Conservation (phyloP, 2,329 filamentous ascomycete species). For the Rhynchosporium agropyri region DNA sequence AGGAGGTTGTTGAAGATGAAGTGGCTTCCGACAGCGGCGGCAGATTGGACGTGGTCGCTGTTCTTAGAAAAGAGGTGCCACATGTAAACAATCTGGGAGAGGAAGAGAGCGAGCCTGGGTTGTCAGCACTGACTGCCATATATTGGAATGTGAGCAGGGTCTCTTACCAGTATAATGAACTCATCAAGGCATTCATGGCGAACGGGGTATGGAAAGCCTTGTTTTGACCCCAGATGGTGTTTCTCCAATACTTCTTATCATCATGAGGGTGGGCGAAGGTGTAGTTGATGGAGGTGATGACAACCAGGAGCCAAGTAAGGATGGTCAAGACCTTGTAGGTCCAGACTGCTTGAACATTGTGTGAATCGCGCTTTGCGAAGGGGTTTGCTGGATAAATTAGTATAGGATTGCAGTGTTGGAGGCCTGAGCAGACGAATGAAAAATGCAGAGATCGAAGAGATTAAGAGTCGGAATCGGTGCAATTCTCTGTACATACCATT, state of each 20-base stretch:
- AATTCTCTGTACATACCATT: slow-evolving; percentile 13
- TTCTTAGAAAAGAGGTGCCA: slow-evolving; percentile 74
- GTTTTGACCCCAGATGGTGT: slow-evolving; percentile 76
- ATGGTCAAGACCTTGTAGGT: slow-evolving; percentile 77
- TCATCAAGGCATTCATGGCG: slow-evolving; percentile 66
- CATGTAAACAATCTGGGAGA: slow-evolving; percentile 76
- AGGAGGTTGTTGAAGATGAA: slow-evolving; percentile 87
- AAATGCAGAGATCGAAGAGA: neutral
- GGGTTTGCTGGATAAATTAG: slow-evolving; percentile 63
- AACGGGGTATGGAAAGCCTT: slow-evolving; percentile 69
- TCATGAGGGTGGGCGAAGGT: slow-evolving; percentile 63
- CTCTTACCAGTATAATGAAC: slow-evolving; percentile 74
- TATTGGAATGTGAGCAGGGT: neutral
- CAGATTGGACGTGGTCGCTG: slow-evolving; percentile 63
- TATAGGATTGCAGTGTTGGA: neutral
- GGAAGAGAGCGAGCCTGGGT: slow-evolving; percentile 68
- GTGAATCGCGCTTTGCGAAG: slow-evolving; percentile 70
- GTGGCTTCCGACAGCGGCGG: slow-evolving; percentile 78
- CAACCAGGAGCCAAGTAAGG: slow-evolving; percentile 72
- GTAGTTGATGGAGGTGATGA: slow-evolving; percentile 76
- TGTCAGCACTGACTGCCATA: neutral
- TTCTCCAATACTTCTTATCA: slow-evolving; percentile 56
- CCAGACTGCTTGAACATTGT: slow-evolving; percentile 62
- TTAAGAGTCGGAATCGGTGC: neutral
- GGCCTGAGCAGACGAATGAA: neutral